Percentiles rank a stretch among this genome's conserved stretches.
Evolutionary conservation across 768 basidiomycete genomes (phyloP).

Genomic region (Galerina sulciceps): DNA sequence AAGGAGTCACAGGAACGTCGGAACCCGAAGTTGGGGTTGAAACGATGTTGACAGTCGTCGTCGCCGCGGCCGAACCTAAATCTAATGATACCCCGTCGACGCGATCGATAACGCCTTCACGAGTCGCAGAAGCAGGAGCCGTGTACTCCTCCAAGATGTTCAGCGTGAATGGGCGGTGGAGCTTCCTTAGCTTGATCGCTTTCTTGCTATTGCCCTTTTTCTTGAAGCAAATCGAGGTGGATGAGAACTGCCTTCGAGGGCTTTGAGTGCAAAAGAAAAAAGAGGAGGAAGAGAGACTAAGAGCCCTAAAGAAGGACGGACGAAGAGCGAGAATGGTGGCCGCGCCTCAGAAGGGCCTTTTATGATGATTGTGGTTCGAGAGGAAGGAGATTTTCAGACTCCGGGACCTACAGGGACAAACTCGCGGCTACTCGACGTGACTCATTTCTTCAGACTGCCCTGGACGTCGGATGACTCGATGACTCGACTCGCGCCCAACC

Average conservation of each 20-base stretch:
- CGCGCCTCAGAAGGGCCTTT: not conserved
- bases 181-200: not conserved
- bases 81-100: too few species aligned
- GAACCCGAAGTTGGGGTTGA: too few species aligned
- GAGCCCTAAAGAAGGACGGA: conserved; percentile 1
- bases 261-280: not conserved
- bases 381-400: too few species aligned
- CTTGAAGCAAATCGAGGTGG: conserved; percentile 5
- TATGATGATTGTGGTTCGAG: too few species aligned
- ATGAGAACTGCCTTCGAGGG: conserved; percentile 8
- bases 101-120: not conserved
- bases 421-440: too few species aligned
- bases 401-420: too few species aligned
- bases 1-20: not conserved
- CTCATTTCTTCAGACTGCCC: too few species aligned
- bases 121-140: not conserved
- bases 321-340: conserved; percentile 6
- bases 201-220: conserved; percentile 4
- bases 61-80: too few species aligned
- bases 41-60: too few species aligned
- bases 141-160: conserved; percentile 6
- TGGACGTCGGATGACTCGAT: too few species aligned
- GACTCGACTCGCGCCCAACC: too few species aligned
- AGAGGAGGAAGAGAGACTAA: too few species aligned
- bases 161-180: not conserved